Evolutionary conservation across 1,284 basidiomycete species (phyloP).

Genomic region (Neonothopanus nambi): DNA sequence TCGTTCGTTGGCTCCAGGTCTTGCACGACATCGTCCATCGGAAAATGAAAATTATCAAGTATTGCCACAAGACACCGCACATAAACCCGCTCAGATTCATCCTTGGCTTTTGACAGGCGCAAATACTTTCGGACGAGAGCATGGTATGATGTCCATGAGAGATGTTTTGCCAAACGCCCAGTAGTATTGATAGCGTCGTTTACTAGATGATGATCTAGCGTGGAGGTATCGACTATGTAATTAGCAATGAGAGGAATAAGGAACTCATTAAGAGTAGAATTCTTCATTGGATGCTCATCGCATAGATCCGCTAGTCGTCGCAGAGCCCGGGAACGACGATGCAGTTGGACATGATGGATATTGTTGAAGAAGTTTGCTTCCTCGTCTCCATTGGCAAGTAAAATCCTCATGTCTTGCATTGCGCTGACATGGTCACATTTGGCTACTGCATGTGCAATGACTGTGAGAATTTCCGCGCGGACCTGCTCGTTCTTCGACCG

Average conservation of each 20-base stretch:
- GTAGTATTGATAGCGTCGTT: conserved; percentile 86
- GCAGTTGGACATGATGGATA: conserved; percentile 91
- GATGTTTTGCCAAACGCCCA: conserved; percentile 72
- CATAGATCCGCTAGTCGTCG: conserved; percentile 83
- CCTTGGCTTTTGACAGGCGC: conserved; percentile 70
- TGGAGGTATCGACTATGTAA: conserved; percentile 70
- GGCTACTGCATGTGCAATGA: conserved; percentile 77
- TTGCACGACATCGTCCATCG: conserved; percentile 52
- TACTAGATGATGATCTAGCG: conserved; percentile 88
- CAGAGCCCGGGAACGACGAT: conserved; percentile 88
- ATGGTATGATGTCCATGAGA: conserved; percentile 88
- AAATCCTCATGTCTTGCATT: conserved; percentile 77
- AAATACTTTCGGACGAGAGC: conserved; percentile 83
- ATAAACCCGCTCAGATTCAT: conserved; percentile 79
- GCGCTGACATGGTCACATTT: conserved; percentile 61
- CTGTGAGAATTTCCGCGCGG: conserved; percentile 82
- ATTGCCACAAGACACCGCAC: conserved; percentile 87
- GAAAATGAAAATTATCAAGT: conserved; percentile 93
- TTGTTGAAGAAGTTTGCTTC: conserved; percentile 99
- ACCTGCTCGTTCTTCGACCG: conserved; percentile 86
- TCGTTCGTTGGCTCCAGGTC: conserved; percentile 31
- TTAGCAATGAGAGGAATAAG: conserved; percentile 88
- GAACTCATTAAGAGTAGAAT: conserved; percentile 77
- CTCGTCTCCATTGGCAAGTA: conserved; percentile 90
- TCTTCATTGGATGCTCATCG: conserved; percentile 70